Base-by-base conservation (phyloP, 306 rosid genomes). In the Cyamopsis tetragonoloba region DNA sequence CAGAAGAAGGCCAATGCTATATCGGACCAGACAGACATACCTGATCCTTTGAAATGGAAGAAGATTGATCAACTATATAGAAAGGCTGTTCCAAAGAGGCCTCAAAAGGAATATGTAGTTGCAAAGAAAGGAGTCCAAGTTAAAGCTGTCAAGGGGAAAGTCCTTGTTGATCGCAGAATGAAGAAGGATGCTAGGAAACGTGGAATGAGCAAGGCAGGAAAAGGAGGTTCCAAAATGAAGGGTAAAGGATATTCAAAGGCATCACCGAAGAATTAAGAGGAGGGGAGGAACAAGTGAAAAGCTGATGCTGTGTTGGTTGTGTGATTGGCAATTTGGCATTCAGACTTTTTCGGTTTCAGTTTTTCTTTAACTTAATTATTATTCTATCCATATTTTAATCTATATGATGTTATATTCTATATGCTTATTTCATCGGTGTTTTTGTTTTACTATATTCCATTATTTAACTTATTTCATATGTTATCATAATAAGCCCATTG, bases 71-170 rank as follows among this genome's bases (percentile, higher is more conserved):
- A 76, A 57, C 80, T 93, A 9, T 90, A 90, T 35, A 88, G 47
- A 72, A 90, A 88, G 67, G 92, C 99, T 11, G 61, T 7, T 12
- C 96, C 99, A 0, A 78, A 81, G 58, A 93, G 79, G 82, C 92
- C 97, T 62, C 19, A 85, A 70, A 93, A 83, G 83, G 99, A 93
- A 68, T 81, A 76, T 61, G 99, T 90, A 50, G 99, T 93, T 58
- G 99, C 99, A 18, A 93, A 93, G 88, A 93, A 93, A 77, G 99
- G 99, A 23, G 97, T 93, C 12, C 97, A 93, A 65, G 97, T 93
- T 31, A 82, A 5, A 80, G 11, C 79, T 62, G 96, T 89, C 32
- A 80, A 77, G 80, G 97, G 96, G 20, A 91, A 91, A 71, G 83
- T 81, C 32, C 84, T 87, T 3, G 96, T 91, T 49, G 96, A 91